Evolutionary conservation across 176 grass and related monocot species (phyloP), one percentile per base, ranked within the genome.

Genomic region (Rhynchospora breviuscula): DNA sequence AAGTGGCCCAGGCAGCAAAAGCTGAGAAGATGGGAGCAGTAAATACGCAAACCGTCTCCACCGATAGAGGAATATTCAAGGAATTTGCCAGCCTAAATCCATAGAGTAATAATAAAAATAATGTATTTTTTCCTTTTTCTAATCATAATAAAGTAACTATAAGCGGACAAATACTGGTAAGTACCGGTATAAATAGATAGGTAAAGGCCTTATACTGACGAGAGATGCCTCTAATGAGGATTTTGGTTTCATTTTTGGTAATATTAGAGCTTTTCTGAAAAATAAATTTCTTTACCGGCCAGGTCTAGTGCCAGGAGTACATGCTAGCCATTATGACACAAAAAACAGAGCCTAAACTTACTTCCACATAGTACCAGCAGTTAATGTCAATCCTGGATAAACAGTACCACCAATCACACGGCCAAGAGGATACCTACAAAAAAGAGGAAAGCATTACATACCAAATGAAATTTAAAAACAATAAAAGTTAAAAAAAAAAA

Each of bases 1-100:
- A 99, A 61, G 97, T 96, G 80, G 97, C 93, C 97, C 97, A 99
- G 2, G 97, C 81, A 88, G 97, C 97, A 71, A 85, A 89, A 81
- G 97, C 97, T 3, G 97, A 99, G 85, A 99, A 99, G 86, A 99
- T 89, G 62, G 97, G 97, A 89, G 97, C 97, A 12, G 97, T 99
- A 73, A 99, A 99, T 67, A 99, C 97, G 82, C 97, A 99, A n/a
- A 99, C 97, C 52, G 97, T 99, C 87, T 99, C 97, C 85, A 96
- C 97, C 2, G 91, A 99, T 65, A 99, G 68, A 63, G 91, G 97
- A 68, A 99, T 94, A 88, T 99, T 99, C 26, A 96, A 79, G 83
- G 91, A 91, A 58, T 99, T 99, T 26, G 94, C 29, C 15, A 99
- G 45, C 97, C 93, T 99, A 76, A 79, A 88, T 62, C 58, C 64